Base-by-base conservation (phyloP, 2,329 filamentous ascomycete species). In the Xylaria sp. region DNA sequence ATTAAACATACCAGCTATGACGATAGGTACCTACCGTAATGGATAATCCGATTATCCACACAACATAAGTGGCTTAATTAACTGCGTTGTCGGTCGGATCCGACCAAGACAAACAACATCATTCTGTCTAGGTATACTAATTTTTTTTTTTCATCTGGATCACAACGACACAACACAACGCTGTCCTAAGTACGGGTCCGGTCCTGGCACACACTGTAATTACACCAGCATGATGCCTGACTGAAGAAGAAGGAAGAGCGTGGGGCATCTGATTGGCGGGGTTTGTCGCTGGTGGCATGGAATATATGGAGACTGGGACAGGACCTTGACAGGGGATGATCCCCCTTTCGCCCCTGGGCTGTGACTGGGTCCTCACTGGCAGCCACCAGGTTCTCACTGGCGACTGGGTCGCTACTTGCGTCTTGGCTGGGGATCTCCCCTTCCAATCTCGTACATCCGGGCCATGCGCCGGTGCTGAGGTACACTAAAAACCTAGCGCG, bases 371-470 rank as follows among this genome's bases (percentile, higher is more conserved):
- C 11, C 46, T 6, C 10, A 48, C 49, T 40, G 51, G 46, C 54
- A 13, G 61, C 28, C 7, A 40, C 38, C 4, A 3, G 54, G 33
- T 20, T 20, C 11, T 15, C 28, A 40, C 51, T 20, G 44, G 66
- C 28, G 28, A 28, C 28, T 28, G 28, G 28, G 53, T 42, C 17
- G 13, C 23, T 57, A n/a, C 44, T 57, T 36, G 58, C 58, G 46
- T 38, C 66, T 13, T 51, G 63, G 49, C 58, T 63, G 46, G 57
- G 60, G 65, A 68, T 68, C 63, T 62, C 59, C 65, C 56, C 65
- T 63, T 60, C 64, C 59, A 56, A 68, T 63, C 62, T 70, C 58
- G 67, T 68, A 53, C 66, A 56, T 66, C 68, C 54, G 66, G 60
- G 59, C 68, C 59, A 62, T 58, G 68, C 54, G 42, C 68, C 38